Percentiles rank a stretch among this genome's conserved stretches.
phyloP scores from a whole-genome alignment of 1,284 basidiomycete genomes.

The Rugiboletus extremiorientalis region DNA sequence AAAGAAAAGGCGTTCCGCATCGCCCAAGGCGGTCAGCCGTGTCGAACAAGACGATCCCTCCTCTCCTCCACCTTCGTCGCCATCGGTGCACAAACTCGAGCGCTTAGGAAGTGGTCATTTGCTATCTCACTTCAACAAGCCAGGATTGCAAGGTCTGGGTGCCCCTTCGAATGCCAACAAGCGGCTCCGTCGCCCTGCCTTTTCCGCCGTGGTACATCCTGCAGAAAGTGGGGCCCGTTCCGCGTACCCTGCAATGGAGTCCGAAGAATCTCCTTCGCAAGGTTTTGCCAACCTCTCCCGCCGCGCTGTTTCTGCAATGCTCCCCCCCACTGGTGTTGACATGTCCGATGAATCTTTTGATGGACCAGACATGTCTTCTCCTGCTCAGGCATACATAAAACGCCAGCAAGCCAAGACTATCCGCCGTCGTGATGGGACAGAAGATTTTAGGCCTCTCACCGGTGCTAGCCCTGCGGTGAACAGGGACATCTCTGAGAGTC shows the following conservation, averaged over 20 bases:
- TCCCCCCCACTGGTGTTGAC: constrained; percentile 48
- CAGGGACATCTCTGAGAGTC: constrained; percentile 50
- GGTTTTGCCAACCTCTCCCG: constrained; percentile 44
- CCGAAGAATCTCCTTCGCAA: constrained; percentile 24
- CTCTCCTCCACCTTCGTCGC: constrained; percentile 65
- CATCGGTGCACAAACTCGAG: constrained; percentile 62
- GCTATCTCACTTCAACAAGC: constrained; percentile 51
- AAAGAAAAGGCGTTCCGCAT: constrained; percentile 70
- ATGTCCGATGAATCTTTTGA: constrained; percentile 64
- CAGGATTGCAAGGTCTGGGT: constrained; percentile 58
- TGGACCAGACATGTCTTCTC: constrained; percentile 66
- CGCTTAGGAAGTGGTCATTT: constrained; percentile 50
- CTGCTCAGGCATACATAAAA: constrained; percentile 73
- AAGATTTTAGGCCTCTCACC: constrained; percentile 70
- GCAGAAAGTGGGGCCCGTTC: constrained; percentile 42
- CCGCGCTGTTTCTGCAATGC: constrained; percentile 73
- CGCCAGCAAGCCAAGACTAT: constrained; percentile 73
- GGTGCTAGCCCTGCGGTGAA: constrained; percentile 53
- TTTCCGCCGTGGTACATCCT: constrained; percentile 61
- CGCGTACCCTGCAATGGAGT: constrained; percentile 40
- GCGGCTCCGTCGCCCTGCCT: constrained; percentile 59
- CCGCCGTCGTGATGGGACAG: constrained; percentile 73
- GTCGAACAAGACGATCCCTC: constrained; percentile 44
- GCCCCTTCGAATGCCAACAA: constrained; percentile 55
- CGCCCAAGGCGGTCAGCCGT: constrained; percentile 51